Evolutionary conservation across 345 rosid genomes (phyloP).

Genomic region (Camelina sativa): DNA sequence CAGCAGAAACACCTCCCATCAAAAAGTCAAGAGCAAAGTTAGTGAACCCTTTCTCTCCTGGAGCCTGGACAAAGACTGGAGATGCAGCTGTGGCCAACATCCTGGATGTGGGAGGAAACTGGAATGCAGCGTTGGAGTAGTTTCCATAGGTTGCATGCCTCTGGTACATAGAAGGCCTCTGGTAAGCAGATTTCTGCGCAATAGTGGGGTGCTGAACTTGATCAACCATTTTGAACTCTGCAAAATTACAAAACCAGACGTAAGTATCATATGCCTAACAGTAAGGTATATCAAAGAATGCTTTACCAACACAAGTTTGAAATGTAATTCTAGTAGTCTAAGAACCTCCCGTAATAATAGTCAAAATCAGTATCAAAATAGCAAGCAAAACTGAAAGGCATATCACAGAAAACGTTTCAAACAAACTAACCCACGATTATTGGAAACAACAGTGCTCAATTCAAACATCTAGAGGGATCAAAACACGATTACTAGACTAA

Average conservation of each 20-base stretch:
- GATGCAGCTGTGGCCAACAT: constrained; percentile 50
- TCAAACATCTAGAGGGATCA: not conserved
- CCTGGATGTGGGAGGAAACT: constrained; percentile 48
- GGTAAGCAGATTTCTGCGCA: constrained; percentile 68
- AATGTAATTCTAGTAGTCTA: not conserved
- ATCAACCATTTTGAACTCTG: constrained; percentile 76
- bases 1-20: constrained; percentile 89
- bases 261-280: not conserved
- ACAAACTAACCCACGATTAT: not conserved
- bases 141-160: constrained; percentile 61
- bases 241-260: constrained; percentile 5
- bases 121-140: constrained; percentile 70
- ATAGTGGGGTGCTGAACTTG: constrained; percentile 72
- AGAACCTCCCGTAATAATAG: not conserved
- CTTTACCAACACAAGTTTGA: not conserved
- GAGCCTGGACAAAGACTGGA: constrained; percentile 64
- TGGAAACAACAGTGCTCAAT: not conserved
- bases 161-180: constrained; percentile 57
- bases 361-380: not conserved
- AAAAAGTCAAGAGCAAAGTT: constrained; percentile 70
- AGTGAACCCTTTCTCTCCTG: constrained; percentile 66
- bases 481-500: not conserved
- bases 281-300: not conserved
- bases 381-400: not conserved
- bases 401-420: not conserved